phyloP scores from a whole-genome alignment of 164 flowering plant genomes.

The Dillenia turbinata region DNA sequence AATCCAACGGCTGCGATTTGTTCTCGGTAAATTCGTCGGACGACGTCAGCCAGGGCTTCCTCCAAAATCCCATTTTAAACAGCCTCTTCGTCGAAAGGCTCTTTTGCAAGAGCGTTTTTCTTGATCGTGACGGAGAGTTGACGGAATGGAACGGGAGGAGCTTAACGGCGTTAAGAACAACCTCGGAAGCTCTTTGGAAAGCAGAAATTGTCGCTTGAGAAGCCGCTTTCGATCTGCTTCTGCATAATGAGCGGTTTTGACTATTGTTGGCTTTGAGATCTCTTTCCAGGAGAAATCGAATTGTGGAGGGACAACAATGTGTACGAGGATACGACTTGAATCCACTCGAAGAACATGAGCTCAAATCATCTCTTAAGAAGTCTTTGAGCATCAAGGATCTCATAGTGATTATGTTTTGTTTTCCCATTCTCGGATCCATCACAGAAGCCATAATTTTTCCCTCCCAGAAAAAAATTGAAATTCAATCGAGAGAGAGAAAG shows the following conservation, averaged over 20 bases:
- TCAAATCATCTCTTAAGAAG: slow-evolving; percentile 51
- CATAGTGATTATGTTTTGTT: background rate
- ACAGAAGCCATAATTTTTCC: too few relatives aligned
- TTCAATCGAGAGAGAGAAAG: too few relatives aligned
- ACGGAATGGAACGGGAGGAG: slow-evolving; percentile 28
- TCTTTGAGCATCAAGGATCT: slow-evolving; percentile 58
- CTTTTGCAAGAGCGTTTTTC: slow-evolving; percentile 15
- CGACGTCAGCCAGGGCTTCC: slow-evolving; percentile 40
- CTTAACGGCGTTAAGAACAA: slow-evolving; percentile 49
- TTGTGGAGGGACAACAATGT: slow-evolving; percentile 37
- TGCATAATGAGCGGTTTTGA: slow-evolving; percentile 2
- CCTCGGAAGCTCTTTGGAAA: slow-evolving; percentile 52
- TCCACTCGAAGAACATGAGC: slow-evolving; percentile 67
- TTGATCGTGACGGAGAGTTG: slow-evolving; percentile 11
- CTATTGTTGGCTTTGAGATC: slow-evolving; percentile 30
- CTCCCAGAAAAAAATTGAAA: too few relatives aligned
- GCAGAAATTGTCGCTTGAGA: slow-evolving; percentile 32
- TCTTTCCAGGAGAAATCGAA: slow-evolving; percentile 43
- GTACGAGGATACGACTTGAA: slow-evolving; percentile 56
- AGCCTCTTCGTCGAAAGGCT: slow-evolving; percentile 43
- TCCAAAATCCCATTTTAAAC: slow-evolving; percentile 40
- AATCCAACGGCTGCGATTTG: slow-evolving; percentile 24
- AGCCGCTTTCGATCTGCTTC: slow-evolving; percentile 22
- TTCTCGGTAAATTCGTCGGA: slow-evolving; percentile 31
- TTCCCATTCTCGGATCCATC: too few relatives aligned